Evolutionary conservation across 257 asterid species (phyloP).

Genomic region (Striga asiatica): DNA sequence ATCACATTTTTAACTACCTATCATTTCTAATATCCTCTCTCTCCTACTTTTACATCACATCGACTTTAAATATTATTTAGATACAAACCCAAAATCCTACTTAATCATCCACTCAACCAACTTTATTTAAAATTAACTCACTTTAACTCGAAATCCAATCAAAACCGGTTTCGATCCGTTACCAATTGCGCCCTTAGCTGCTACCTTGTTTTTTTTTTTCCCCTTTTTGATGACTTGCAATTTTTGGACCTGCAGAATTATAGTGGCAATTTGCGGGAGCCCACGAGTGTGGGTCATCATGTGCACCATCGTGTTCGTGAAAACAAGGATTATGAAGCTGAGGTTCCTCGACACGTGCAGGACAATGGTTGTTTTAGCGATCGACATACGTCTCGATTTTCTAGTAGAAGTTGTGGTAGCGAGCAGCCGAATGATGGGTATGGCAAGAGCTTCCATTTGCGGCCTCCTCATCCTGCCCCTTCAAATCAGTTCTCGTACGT

Average conservation of each 20-base stretch:
- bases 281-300: constrained; percentile 22
- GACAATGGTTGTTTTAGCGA: constrained; percentile 33
- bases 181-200: too few species aligned
- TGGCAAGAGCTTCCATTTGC: constrained; percentile 57
- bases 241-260: constrained; percentile 34
- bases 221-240: background rate
- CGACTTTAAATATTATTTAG: too few species aligned
- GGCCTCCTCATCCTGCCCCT: constrained; percentile 89
- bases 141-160: too few species aligned
- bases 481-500: constrained; percentile 79
- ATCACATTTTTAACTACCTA: too few species aligned
- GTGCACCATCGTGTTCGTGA: constrained; percentile 32
- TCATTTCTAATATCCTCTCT: too few species aligned
- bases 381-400: constrained; percentile 28
- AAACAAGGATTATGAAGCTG: constrained; percentile 33
- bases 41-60: too few species aligned
- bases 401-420: constrained; percentile 30
- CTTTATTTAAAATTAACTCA: too few species aligned
- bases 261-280: constrained; percentile 25
- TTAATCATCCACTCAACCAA: too few species aligned
- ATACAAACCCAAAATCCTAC: too few species aligned
- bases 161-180: too few species aligned
- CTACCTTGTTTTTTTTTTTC: too few species aligned
- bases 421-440: constrained; percentile 32
- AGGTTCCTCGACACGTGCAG: constrained; percentile 31